Evolutionary conservation across 148 eudicot genomes (phyloP).

Genomic region (Talinum fruticosum): DNA sequence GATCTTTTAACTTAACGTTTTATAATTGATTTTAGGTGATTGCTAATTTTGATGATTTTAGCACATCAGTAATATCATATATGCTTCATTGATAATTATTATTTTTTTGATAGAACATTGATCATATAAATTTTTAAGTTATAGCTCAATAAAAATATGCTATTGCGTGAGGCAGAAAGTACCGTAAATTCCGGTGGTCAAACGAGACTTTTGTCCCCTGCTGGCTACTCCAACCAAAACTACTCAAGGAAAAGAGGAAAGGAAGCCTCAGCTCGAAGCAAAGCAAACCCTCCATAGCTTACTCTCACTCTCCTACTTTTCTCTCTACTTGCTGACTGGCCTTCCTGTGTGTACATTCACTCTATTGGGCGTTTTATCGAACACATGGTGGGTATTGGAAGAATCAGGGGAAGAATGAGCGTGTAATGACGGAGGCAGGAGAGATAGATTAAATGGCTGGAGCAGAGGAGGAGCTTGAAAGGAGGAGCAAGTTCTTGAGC

Average conservation of each 20-base stretch:
- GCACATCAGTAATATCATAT: too few species aligned
- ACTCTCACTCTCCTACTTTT: not conserved
- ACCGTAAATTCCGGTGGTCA: not conserved
- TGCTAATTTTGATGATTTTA: too few species aligned
- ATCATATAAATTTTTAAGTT: too few species aligned
- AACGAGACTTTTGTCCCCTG: not conserved
- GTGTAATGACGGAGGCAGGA: not conserved
- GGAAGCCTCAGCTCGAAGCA: not conserved
- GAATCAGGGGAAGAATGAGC: not conserved
- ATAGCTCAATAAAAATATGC: too few species aligned
- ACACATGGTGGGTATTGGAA: conserved; percentile 17
- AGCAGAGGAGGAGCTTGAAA: conserved; percentile 54
- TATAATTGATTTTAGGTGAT: too few species aligned
- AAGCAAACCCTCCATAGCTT: not conserved
- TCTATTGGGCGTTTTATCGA: conserved; percentile 1
- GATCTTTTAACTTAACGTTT: too few species aligned
- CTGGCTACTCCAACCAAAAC: not conserved
- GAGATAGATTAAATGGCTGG: conserved; percentile 30
- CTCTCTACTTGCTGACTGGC: not conserved
- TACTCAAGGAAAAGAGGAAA: not conserved
- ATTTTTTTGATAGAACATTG: too few species aligned
- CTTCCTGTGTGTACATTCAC: not conserved
- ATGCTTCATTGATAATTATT: too few species aligned
- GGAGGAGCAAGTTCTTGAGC: conserved; percentile 62
- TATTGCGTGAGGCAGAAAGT: not conserved